These are phyloP conservation scores for Selaginella tamariscina DNA, from an alignment of 75 land plant species.

Conservation along the genomic window DNA sequence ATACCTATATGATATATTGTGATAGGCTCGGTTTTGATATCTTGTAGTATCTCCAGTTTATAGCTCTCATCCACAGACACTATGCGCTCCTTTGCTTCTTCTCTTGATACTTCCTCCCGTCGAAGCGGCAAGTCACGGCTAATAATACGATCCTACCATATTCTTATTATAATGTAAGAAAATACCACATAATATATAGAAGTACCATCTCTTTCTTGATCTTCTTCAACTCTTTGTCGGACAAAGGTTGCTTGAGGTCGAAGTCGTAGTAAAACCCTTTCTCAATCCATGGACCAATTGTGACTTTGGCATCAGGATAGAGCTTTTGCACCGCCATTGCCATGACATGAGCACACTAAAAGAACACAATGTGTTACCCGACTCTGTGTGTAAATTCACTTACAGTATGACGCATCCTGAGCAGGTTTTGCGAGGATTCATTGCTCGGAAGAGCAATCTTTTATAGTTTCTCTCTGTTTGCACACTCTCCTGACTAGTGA, in stretches of 20 bases:
- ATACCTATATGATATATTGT: constrained; percentile 93
- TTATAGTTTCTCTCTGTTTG: constrained; percentile 14
- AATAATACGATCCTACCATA: constrained; percentile 73
- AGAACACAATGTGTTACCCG: not conserved
- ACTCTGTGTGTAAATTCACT: not conserved
- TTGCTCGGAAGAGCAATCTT: constrained; percentile 62
- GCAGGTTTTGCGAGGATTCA: constrained; percentile 49
- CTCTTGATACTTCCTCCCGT: constrained; percentile 84
- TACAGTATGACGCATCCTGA: constrained; percentile 88
- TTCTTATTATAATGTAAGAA: not conserved
- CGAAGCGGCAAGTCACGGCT: constrained; percentile 64
- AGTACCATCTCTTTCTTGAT: constrained; percentile 95
- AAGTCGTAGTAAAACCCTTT: constrained; percentile 97
- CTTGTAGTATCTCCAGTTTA: constrained; percentile 82
- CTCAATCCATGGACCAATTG: constrained; percentile 99
- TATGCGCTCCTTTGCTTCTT: constrained; percentile 77
- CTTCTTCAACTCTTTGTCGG: constrained; percentile 82
- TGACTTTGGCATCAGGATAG: constrained; percentile 87
- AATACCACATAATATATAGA: not conserved
- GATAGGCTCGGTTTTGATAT: constrained; percentile 83
- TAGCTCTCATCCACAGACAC: constrained; percentile 74
- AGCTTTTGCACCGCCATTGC: constrained; percentile 99
- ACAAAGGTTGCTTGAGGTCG: constrained; percentile 78
- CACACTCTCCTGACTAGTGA: no score
- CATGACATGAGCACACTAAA: constrained; percentile 91